These are phyloP conservation scores for Arxiozyma slooffiae DNA, from an alignment of 1,139 yeast genomes.

Conservation along the genomic window DNA sequence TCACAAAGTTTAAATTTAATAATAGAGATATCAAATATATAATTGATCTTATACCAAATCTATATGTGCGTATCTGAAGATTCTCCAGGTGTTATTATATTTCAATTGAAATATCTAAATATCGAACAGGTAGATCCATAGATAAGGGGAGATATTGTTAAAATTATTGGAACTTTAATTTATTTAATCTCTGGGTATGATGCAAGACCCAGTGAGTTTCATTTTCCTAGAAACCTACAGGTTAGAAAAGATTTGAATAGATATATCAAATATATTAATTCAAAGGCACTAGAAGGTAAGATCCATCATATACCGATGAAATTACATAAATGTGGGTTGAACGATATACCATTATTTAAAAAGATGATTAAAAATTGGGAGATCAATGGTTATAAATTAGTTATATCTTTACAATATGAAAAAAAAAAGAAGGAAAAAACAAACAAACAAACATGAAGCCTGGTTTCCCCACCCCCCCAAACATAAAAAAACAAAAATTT, in stretches of 20 bases:
- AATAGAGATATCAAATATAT: conserved; percentile 34
- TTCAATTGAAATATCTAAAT: conserved; percentile 17
- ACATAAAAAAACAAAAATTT: no score
- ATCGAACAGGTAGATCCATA: conserved; percentile 14
- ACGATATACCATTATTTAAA: conserved; percentile 16
- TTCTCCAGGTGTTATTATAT: conserved; percentile 28
- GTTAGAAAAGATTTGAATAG: conserved; percentile 15
- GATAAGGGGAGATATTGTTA: conserved; percentile 19
- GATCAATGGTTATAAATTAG: conserved; percentile 21
- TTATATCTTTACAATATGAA: conserved; percentile 12
- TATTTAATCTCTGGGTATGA: conserved; percentile 19
- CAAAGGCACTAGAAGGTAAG: conserved; percentile 15
- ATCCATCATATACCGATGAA: conserved; percentile 20
- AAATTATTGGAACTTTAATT: conserved; percentile 16
- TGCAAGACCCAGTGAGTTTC: conserved; percentile 16
- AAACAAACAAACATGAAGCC: no score
- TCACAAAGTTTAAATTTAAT: conserved; percentile 38
- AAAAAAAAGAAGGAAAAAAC: background rate
- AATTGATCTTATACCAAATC: conserved; percentile 46
- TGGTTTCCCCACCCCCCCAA: no score
- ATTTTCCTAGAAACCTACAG: conserved; percentile 19
- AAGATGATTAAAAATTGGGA: conserved; percentile 18
- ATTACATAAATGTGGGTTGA: conserved; percentile 16
- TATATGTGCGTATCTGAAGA: conserved; percentile 39
- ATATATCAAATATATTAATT: conserved; percentile 18